Evolutionary conservation across 129 eudicot genomes (phyloP).

Genomic region (Sambucus nigra): DNA sequence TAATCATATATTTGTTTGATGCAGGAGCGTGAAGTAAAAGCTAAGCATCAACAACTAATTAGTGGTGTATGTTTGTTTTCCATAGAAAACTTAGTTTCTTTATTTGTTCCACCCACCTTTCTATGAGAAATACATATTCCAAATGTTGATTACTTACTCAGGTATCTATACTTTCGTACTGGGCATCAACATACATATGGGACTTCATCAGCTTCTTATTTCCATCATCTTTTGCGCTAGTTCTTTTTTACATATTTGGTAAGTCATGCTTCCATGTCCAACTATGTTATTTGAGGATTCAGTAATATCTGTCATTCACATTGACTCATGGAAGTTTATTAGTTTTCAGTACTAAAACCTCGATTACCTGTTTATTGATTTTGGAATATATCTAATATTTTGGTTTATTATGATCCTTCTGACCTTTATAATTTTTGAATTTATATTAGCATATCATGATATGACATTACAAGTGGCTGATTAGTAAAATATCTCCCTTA

Average conservation of each 20-base stretch:
- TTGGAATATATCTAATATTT: neutral
- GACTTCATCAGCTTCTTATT: conserved; percentile 94
- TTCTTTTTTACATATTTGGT: conserved; percentile 89
- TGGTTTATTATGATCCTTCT: too few relatives aligned
- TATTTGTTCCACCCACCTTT: conserved; percentile 7
- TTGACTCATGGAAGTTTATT: neutral
- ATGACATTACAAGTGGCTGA: neutral
- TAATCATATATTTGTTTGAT: conserved; percentile 16
- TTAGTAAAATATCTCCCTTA: too few relatives aligned
- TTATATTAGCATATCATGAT: neutral
- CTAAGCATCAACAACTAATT: conserved; percentile 93
- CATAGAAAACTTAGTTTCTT: neutral
- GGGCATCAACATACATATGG: conserved; percentile 87
- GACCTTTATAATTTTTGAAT: neutral
- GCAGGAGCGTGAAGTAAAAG: conserved; percentile 98
- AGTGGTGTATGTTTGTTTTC: conserved; percentile 71
- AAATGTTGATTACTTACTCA: conserved; percentile 18
- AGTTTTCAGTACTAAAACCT: neutral
- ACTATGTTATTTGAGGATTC: too few relatives aligned
- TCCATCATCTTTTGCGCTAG: conserved; percentile 74
- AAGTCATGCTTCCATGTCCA: conserved; percentile 5
- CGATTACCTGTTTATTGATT: neutral
- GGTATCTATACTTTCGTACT: conserved; percentile 86
- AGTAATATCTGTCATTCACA: neutral
- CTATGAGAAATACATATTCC: conserved; percentile 3